Evolutionary conservation across 83 land plant genomes (phyloP), one percentile per base, ranked within the genome.

Genomic region (Picea abies): DNA sequence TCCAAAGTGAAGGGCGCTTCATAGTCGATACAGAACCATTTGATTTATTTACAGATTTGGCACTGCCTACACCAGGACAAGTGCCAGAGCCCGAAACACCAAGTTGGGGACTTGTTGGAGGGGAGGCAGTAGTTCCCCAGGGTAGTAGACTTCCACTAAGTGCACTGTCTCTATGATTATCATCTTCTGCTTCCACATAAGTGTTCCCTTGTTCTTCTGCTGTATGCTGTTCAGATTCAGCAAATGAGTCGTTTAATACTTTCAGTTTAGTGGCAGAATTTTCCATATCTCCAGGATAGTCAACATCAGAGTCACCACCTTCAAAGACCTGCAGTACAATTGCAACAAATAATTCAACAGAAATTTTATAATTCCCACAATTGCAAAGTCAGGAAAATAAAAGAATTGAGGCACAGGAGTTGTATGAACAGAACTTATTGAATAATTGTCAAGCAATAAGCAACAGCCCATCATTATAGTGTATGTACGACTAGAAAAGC

Each of bases 1-100:
- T 94, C 99, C 97, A 96, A 63, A 94, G 86, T 22, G 92, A 86
- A 75, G 92, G 76, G 17, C 91, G 88, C 85, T 93, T 95, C 60
- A 78, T 84, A 80, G 81, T 88, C 20, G 89, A 67, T 63, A 75
- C 80, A 60, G 91, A 88, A 19, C 85, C 88, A 80, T 83, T 85
- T 29, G 58, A 71, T 82, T 93, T 95, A 44, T 47, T 77, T 3
- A 79, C 63, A 65, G 83, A 66, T 84, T 84, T 92, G 60, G 78
- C 90, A 63, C 60, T 61, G 73, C 73, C 29, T 44, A 80, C 78
- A 17, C 87, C 91, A 76, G 84, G 65, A 25, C 76, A 89, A 82
- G 81, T 60, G 9, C 41, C 79, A 35, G 90, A 70, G 4, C 56
- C 79, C 19, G 91, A 76, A n/a, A 83, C 35, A 62, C 81, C 69